Conservation (phyloP, 108 stramenopile genomes). For the Epipyxis sp. region DNA sequence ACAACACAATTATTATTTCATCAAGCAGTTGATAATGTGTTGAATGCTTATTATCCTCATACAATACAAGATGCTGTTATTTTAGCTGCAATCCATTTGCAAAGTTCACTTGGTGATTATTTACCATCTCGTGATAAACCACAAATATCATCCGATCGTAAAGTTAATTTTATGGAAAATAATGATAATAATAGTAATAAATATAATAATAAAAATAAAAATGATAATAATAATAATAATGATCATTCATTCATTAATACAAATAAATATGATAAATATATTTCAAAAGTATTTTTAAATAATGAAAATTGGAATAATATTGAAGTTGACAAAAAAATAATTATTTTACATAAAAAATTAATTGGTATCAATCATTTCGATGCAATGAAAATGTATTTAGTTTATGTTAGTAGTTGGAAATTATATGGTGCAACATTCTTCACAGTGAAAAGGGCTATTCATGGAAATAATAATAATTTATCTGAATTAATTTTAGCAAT, state of each 20-base stretch:
- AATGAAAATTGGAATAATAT: no score
- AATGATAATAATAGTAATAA: no score
- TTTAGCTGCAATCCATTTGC: background rate
- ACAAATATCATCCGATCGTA: background rate
- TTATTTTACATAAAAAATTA: background rate
- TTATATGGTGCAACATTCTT: background rate
- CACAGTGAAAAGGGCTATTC: background rate
- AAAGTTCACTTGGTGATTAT: background rate
- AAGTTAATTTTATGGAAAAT: background rate
- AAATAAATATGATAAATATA: no score
- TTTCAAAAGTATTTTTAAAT: background rate
- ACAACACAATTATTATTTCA: background rate
- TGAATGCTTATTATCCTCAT: background rate
- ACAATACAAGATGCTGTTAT: background rate
- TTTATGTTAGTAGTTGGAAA: background rate
- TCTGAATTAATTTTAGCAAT: background rate
- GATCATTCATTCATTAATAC: no score
- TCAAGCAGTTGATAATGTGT: background rate
- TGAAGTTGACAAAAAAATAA: background rate
- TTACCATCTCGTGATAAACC: background rate
- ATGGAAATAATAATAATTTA: background rate
- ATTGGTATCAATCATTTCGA: background rate
- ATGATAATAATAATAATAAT: no score
- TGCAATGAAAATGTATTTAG: background rate
- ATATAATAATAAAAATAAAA: no score